Evolutionary conservation across 2,329 filamentous ascomycete species (phyloP), one percentile per base, ranked within the genome.

Genomic region (Verticillium albo-atrum): DNA sequence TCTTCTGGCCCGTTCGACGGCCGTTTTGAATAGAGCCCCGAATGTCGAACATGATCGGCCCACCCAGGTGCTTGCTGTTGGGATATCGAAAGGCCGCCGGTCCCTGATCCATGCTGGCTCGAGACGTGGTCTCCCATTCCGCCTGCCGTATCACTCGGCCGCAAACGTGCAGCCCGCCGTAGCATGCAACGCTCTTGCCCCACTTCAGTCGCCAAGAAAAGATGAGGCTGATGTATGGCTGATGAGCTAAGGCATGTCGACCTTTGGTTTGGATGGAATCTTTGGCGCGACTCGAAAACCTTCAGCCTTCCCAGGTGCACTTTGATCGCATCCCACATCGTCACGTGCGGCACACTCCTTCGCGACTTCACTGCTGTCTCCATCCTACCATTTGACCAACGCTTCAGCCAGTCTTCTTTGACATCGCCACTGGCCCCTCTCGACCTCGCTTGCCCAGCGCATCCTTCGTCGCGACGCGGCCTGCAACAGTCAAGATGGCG

Each of bases 401-500:
- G 34, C 34, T 15, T n/a, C 34, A 17, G 34, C 60, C 17, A 5
- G 57, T 50, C 51, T 30, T 47, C 26, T 54, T 57, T 32, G 64
- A 53, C 58, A 62, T 58, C 60, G 55, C 59, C 34, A 56, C 25
- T 64, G 58, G 61, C 50, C 60, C 60, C 65, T 15, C 57, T 57
- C 55, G 67, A 70, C 55, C 60, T 20, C 55, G 17, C 30, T 56
- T 56, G 42, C 20, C n/a, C 42, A 47, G 42, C 42, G 42, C 42
- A 12, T 47, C 9, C 42, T 9, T 23, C 42, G 42, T n/a, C 42
- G 42, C 42, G 42, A 47, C 42, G 42, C 42, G 42, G 42, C 42
- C 42, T 23, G 42, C 42, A 47, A 12, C 42, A 47, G 55, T 60
- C 75, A 79, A 74, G 71, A 89, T 88, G 86, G 85, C 84, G 69